Evolutionary conservation across 1,284 basidiomycete genomes (phyloP).

Genomic region (Tremellales sp.): DNA sequence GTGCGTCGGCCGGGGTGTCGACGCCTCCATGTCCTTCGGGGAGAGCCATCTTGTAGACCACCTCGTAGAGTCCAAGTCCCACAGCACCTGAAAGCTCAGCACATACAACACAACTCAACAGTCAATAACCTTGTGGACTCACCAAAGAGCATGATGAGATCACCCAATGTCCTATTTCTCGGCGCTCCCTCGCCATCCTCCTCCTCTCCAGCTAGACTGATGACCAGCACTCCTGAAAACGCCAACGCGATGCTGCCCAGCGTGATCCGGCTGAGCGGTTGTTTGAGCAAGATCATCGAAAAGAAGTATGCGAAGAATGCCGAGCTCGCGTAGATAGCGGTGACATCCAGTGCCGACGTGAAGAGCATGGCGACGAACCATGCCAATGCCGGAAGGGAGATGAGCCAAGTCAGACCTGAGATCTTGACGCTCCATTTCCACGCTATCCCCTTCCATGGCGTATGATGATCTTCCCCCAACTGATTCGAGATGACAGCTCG

Average conservation of each 20-base stretch:
- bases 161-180: conserved; percentile 34
- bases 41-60: conserved; percentile 47
- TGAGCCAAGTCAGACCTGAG: conserved; percentile 30
- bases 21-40: conserved; percentile 42
- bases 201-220: conserved; percentile 29
- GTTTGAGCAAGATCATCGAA: conserved; percentile 39
- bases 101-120: background rate
- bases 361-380: conserved; percentile 43
- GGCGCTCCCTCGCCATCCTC: conserved; percentile 3
- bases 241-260: conserved; percentile 40
- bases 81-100: conserved; percentile 29
- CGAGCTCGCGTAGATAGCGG: conserved; percentile 41
- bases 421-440: conserved; percentile 23
- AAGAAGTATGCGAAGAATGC: conserved; percentile 44
- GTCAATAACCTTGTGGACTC: conserved; percentile 5
- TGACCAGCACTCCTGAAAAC: conserved; percentile 42
- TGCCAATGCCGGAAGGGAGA: conserved; percentile 33
- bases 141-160: conserved; percentile 46
- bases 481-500: conserved; percentile 18
- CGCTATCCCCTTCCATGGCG: conserved; percentile 26
- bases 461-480: conserved; percentile 9
- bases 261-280: conserved; percentile 35
- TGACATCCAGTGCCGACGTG: conserved; percentile 38
- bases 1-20: conserved; percentile 1
- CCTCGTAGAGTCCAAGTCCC: conserved; percentile 47